Evolutionary conservation across 108 stramenopile genomes (phyloP).

Genomic region (Discostella stelligeroides): DNA sequence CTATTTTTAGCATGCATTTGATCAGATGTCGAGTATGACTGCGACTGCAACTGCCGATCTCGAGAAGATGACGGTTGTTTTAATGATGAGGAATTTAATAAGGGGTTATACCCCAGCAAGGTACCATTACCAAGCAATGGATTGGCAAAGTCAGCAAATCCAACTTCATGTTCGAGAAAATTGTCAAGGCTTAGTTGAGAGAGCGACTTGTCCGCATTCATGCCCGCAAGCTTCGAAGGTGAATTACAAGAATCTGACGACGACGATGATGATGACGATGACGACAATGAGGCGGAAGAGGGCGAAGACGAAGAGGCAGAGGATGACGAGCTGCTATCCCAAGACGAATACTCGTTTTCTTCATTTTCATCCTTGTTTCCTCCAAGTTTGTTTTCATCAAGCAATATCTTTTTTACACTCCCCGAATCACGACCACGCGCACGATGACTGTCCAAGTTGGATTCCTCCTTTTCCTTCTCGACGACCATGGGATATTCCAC

Average conservation of each 20-base stretch:
- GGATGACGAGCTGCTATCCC: constrained; percentile 1
- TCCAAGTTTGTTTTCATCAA: constrained; percentile 10
- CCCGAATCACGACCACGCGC: constrained; percentile 21
- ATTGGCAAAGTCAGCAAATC: constrained; percentile 20
- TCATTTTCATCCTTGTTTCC: constrained; percentile 18
- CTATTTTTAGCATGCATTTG: constrained; percentile 13
- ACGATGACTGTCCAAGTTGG: constrained; percentile 8
- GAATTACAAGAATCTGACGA: constrained; percentile 9
- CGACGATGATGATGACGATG: neutral
- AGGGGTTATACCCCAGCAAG: constrained; percentile 10
- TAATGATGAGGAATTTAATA: constrained; percentile 9
- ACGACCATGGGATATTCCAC: constrained; percentile 43
- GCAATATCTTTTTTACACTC: too few species aligned
- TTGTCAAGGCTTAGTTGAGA: constrained; percentile 34
- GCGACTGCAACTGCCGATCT: neutral
- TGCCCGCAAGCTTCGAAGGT: constrained; percentile 2
- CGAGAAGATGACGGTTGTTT: neutral
- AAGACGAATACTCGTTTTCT: constrained; percentile 21
- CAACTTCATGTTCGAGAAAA: constrained; percentile 54
- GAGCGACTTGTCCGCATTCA: constrained; percentile 1
- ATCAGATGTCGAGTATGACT: constrained; percentile 13
- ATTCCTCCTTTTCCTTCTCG: constrained; percentile 8
- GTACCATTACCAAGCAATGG: constrained; percentile 32
- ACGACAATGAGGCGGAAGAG: constrained; percentile 4
- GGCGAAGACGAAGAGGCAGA: constrained; percentile 28